Evolutionary conservation across 23 red algal species (phyloP), one percentile per base, ranked within the genome.

Genomic region (Rhodosorus marinus): DNA sequence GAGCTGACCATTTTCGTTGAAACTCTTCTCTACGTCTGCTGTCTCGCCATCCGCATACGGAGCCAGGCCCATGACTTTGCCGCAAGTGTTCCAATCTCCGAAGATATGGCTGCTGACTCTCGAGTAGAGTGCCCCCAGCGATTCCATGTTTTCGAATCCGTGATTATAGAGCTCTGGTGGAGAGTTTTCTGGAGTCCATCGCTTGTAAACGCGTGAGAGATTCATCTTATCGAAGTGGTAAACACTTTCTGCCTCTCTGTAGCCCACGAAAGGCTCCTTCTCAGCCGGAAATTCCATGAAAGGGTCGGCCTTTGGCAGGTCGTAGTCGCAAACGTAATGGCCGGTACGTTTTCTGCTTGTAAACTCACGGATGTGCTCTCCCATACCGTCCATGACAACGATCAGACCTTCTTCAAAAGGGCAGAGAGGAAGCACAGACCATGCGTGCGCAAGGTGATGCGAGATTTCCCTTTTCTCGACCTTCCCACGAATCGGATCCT

Each of bases 351-450:
- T 17, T 43, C 38, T 43, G 11, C 11, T 11, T 3, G 43, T 26
- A 5, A 52, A 19, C 38, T 68, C 63, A 30, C 63, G 51, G 0
- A 2, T 43, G 9, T 66, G 24, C 20, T 92, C 83, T 23, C 83
- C 83, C 83, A 92, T 92, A 57, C 83, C 83, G 55, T 92, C 83
- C 83, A 92, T 92, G 23, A 92, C 43, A 14, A 92, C 42, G 14
- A 92, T 61, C n/a, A 92, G 49, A 0, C 49, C 64, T 6, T 57
- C 64, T 53, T 23, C 46, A 60, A 53, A 28, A 19, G 49, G 33
- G 28, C 31, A 59, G 20, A 27, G 24, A 22, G 25, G 42, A 17
- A 72, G 64, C 29, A 63, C 73, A 8, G 63, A 73, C 41, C 26
- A 79, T 6, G 73, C 64, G 52, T 92, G 83, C 1, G 83, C 83